Percentiles rank a stretch among this genome's conserved stretches.
Conservation (phyloP, 2,329 filamentous ascomycete genomes). For the Monilinia laxa region DNA sequence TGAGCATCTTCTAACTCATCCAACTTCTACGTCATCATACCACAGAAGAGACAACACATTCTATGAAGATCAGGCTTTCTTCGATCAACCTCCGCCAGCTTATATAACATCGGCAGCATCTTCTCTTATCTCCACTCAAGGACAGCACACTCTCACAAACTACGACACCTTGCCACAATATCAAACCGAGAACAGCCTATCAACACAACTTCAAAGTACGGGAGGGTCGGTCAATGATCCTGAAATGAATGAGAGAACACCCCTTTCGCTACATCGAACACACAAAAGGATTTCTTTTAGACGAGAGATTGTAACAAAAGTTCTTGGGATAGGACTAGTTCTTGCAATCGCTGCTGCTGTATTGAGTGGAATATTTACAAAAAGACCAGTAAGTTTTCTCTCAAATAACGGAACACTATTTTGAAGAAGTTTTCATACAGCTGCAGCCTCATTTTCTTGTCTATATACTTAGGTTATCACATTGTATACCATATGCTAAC, state of each 20-base stretch:
- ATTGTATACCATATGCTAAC: not conserved
- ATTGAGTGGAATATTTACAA: not conserved
- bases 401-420: too few species aligned
- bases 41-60: not conserved
- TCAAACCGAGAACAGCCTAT: slow-evolving; percentile 31
- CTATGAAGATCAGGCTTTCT: slow-evolving; percentile 18
- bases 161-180: slow-evolving; percentile 36
- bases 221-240: slow-evolving; percentile 29
- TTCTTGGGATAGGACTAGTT: slow-evolving; percentile 31
- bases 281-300: slow-evolving; percentile 12
- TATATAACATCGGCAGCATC: slow-evolving; percentile 26
- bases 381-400: not conserved
- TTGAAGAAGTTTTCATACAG: not conserved
- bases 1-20: not conserved
- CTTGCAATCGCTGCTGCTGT: slow-evolving; percentile 21
- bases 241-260: slow-evolving; percentile 31
- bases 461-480: not conserved
- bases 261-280: slow-evolving; percentile 27
- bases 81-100: slow-evolving; percentile 34
- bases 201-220: slow-evolving; percentile 37
- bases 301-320: slow-evolving; percentile 24
- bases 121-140: slow-evolving; percentile 15
- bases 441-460: too few species aligned
- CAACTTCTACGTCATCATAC: not conserved
- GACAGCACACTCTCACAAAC: slow-evolving; percentile 17